phyloP scores from a whole-genome alignment of 352 stramenopile genomes.

The Phytophthora brassicae region DNA sequence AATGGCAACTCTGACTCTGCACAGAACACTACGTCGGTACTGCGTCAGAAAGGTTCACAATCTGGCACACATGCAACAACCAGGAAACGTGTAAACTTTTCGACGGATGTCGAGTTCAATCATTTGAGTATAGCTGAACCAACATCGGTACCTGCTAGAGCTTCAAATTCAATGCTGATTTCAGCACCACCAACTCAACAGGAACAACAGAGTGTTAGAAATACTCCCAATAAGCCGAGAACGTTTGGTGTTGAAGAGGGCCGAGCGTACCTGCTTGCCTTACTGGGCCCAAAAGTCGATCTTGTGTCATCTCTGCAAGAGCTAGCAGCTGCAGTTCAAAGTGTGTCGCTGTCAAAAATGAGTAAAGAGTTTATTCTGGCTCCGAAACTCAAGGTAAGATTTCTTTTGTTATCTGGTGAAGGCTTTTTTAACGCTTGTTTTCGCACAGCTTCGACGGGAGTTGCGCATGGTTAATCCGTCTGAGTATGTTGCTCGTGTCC shows the following conservation, averaged over 20 bases:
- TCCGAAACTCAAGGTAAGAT: constrained; percentile 50
- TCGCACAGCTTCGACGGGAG: constrained; percentile 51
- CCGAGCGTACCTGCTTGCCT: constrained; percentile 45
- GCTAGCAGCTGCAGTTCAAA: constrained; percentile 43
- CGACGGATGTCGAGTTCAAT: constrained; percentile 2
- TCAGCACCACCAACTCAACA: background rate
- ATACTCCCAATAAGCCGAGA: constrained; percentile 10
- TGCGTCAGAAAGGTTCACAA: constrained; percentile 13
- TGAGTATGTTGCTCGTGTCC: constrained; percentile 33
- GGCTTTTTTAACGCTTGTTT: constrained; percentile 14
- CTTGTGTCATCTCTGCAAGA: constrained; percentile 53
- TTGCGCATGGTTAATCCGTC: constrained; percentile 17
- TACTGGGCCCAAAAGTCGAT: constrained; percentile 63
- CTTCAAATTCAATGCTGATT: background rate
- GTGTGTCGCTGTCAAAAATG: constrained; percentile 43
- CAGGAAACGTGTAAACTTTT: constrained; percentile 35
- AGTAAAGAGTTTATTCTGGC: constrained; percentile 64
- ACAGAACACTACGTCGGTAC: constrained; percentile 7
- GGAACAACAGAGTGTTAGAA: constrained; percentile 5
- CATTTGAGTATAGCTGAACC: background rate
- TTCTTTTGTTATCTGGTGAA: background rate
- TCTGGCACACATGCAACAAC: background rate
- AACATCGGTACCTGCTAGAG: background rate
- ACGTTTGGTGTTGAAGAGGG: constrained; percentile 35
- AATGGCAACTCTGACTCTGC: background rate